A percentile compares a stretch with the other conserved stretches of the same genome.
Evolutionary conservation across 805 yeast genomes (phyloP).

Genomic region (Suhomyces prunicola): DNA sequence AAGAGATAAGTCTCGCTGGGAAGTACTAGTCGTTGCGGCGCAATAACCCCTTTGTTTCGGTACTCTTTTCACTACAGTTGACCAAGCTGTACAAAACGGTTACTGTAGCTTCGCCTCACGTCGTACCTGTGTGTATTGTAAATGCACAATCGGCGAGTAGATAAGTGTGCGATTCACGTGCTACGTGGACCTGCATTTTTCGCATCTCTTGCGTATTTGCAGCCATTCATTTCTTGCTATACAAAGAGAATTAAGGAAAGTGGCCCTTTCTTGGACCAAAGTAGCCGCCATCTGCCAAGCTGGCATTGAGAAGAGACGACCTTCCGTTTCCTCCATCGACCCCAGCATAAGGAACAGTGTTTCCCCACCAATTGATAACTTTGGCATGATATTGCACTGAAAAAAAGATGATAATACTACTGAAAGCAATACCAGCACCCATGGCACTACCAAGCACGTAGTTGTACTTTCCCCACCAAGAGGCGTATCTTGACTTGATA

Average conservation of each 20-base stretch:
- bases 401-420: slow-evolving; percentile 10
- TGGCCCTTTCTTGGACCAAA: slow-evolving; percentile 20
- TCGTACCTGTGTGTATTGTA: background rate
- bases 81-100: background rate
- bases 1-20: background rate
- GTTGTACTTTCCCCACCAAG: slow-evolving; percentile 13
- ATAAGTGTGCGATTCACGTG: background rate
- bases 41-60: background rate
- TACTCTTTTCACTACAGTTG: background rate
- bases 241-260: slow-evolving; percentile 8
- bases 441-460: slow-evolving; percentile 10
- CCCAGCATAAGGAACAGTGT: slow-evolving; percentile 15
- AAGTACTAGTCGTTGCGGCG: background rate
- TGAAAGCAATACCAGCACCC: slow-evolving; percentile 15
- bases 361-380: slow-evolving; percentile 21
- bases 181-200: background rate
- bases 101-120: background rate
- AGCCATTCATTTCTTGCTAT: background rate
- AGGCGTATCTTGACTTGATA: slow-evolving; percentile 3
- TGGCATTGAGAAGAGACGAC: slow-evolving; percentile 27
- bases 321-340: slow-evolving; percentile 13
- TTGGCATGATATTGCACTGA: slow-evolving; percentile 11
- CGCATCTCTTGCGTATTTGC: background rate
- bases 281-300: slow-evolving; percentile 17
- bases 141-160: background rate